A percentile compares a stretch with the other conserved stretches of the same genome.
Evolutionary conservation across 148 eudicot genomes (phyloP).

Genomic region (Oxyria digyna): DNA sequence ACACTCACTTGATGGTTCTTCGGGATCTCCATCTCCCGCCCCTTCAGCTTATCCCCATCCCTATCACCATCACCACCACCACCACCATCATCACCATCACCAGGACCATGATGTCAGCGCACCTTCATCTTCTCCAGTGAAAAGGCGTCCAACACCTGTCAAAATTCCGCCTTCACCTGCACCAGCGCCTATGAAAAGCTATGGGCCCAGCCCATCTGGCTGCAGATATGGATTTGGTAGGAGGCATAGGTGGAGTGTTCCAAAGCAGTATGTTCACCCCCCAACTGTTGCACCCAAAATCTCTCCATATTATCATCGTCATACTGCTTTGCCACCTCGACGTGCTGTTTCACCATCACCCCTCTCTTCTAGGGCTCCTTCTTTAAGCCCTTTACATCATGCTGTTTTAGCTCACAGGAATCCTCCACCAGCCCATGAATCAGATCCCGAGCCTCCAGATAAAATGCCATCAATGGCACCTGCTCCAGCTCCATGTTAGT

Average conservation of each 20-base stretch:
- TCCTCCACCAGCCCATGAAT: conserved; percentile 40
- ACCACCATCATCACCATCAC: conserved; percentile 46
- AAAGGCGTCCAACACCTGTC: conserved; percentile 19
- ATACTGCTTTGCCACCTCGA: conserved; percentile 31
- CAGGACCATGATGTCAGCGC: conserved; percentile 30
- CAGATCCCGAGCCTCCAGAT: conserved; percentile 41
- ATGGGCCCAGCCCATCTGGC: conserved; percentile 45
- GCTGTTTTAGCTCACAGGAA: conserved; percentile 38
- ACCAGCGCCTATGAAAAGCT: conserved; percentile 30
- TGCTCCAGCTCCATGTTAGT: conserved; percentile 74
- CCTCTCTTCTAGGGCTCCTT: conserved; percentile 26
- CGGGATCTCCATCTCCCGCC: conserved; percentile 37
- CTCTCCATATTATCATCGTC: conserved; percentile 21
- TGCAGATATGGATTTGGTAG: conserved; percentile 38
- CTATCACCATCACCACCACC: conserved; percentile 41
- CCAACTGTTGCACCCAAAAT: conserved; percentile 34
- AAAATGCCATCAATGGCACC: conserved; percentile 35
- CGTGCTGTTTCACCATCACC: conserved; percentile 32
- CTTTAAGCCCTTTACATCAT: conserved; percentile 51
- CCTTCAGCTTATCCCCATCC: conserved; percentile 36
- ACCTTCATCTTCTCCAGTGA: conserved; percentile 39
- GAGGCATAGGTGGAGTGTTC: conserved; percentile 28
- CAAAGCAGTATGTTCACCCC: conserved; percentile 26
- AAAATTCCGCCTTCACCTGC: conserved; percentile 29
- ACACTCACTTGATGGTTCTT: conserved; percentile 32